Evolutionary conservation across 1,139 yeast genomes (phyloP), one percentile per base, ranked within the genome.

Genomic region (Hanseniaspora sp.): DNA sequence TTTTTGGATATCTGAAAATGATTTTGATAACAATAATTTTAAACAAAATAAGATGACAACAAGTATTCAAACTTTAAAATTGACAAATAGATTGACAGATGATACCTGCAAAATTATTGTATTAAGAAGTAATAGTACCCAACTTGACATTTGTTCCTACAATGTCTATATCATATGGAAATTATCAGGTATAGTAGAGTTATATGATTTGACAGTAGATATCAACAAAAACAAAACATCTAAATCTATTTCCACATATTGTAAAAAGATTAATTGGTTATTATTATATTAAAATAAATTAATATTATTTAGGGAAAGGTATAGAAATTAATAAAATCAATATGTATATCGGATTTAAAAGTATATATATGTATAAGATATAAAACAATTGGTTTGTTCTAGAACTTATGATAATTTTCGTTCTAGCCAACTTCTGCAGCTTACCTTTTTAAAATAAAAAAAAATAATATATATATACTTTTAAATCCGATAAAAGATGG

Each of bases 1-100:
- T 6, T 92, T 80, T 68, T 84, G 82, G 62, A 69, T 82, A 37
- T 59, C 58, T 6, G 48, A 35, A 15, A 11, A 5, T 2, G 40
- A 40, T 9, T 37, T 33, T 18, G 55, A 53, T 5, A 61, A 61
- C 34, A 64, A 63, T 48, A 62, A 61, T 38, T 23, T 23, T 23
- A 23, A 23, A 23, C 4, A 23, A 23, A 23, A 23, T 23, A 23
- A 23, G 4, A 3, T 23, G 4, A 23, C n/a, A 11, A 30, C 33
- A 17, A 45, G 49, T n/a, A 37, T 44, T 7, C 41, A 46, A 18
- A 38, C 34, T 7, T 12, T 45, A 12, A 54, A 43, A n/a, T 29
- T 51, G 7, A 28, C n/a, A 1, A 38, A 18, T 12, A 40, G 52
- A 38, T 29, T 54, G 5, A 28, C 40, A 5, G 56, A 52, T 37